These are phyloP conservation scores for Paraconiothyrium brasiliense DNA, from an alignment of 2,329 filamentous ascomycete species.

Conservation along the genomic window DNA sequence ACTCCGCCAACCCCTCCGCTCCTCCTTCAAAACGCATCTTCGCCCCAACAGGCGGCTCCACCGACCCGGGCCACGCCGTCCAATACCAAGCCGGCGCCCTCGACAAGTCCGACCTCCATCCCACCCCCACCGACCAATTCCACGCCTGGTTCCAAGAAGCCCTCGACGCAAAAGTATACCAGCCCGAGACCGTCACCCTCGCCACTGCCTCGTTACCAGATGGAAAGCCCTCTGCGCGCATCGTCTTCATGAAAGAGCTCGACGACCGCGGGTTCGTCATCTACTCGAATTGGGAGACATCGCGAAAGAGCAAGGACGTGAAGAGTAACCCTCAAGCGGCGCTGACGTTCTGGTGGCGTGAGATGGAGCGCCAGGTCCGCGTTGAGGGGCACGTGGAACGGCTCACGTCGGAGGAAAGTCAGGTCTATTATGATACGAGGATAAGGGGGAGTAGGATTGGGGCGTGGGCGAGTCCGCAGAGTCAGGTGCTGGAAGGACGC, in stretches of 20 bases:
- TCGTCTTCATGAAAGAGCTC: constrained; percentile 96
- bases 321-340: constrained; percentile 78
- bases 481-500: constrained; percentile 75
- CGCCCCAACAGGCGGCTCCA: constrained; percentile 66
- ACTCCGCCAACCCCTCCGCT: constrained; percentile 27
- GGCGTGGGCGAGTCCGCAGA: constrained; percentile 94
- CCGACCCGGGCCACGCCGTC: constrained; percentile 70
- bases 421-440: constrained; percentile 69
- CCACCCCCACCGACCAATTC: constrained; percentile 82
- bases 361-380: constrained; percentile 86
- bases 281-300: constrained; percentile 91
- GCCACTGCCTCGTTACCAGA: constrained; percentile 85
- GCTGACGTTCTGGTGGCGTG: constrained; percentile 90
- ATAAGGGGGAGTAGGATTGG: constrained; percentile 85
- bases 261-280: constrained; percentile 85
- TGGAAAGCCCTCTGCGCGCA: constrained; percentile 82
- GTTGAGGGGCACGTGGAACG: constrained; percentile 81
- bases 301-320: constrained; percentile 73
- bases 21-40: constrained; percentile 57
- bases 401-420: constrained; percentile 74
- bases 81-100: constrained; percentile 79
- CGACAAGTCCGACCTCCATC: constrained; percentile 66
- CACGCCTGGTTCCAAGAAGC: constrained; percentile 87
- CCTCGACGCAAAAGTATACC: constrained; percentile 67
- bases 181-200: constrained; percentile 89